Evolutionary conservation across 139 green algal species (phyloP).

Genomic region (Chlorella sorokiniana): DNA sequence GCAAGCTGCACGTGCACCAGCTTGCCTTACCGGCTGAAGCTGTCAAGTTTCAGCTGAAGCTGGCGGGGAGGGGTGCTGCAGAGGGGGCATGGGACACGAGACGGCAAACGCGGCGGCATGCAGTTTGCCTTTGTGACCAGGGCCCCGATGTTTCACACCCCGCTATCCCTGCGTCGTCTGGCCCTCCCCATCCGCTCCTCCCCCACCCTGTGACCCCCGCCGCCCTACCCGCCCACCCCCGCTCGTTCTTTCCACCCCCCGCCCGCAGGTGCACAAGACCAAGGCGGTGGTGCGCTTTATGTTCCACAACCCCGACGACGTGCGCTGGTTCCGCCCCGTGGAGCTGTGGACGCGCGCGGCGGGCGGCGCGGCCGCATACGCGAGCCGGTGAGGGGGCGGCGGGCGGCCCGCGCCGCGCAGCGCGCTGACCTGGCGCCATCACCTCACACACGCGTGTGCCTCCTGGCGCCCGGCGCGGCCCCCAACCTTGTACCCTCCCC

Average conservation of each 20-base stretch:
- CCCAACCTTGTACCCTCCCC: too few relatives aligned
- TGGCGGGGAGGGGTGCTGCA: too few relatives aligned
- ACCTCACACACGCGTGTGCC: too few relatives aligned
- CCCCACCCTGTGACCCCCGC: too few relatives aligned
- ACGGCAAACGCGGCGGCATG: too few relatives aligned
- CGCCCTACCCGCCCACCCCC: neutral
- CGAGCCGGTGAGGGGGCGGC: constrained; percentile 63
- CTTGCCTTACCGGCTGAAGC: neutral
- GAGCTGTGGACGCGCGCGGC: constrained; percentile 94
- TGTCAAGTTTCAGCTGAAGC: neutral
- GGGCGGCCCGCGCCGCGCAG: neutral
- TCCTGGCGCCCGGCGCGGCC: too few relatives aligned
- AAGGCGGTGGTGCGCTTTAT: constrained; percentile 93
- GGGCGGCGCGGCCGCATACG: constrained; percentile 90
- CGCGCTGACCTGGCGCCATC: neutral
- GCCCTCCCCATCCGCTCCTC: too few relatives aligned
- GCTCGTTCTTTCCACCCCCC: neutral
- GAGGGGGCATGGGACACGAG: too few relatives aligned
- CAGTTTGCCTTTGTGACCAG: too few relatives aligned
- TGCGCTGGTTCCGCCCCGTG: constrained; percentile 92
- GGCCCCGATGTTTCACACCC: too few relatives aligned
- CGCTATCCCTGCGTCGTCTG: too few relatives aligned
- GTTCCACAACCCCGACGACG: constrained; percentile 94
- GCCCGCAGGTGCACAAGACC: constrained; percentile 72
- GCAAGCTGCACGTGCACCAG: constrained; percentile 42